Evolutionary conservation across 768 basidiomycete genomes (phyloP).

Genomic region (Hemileccinum rubropunctum): DNA sequence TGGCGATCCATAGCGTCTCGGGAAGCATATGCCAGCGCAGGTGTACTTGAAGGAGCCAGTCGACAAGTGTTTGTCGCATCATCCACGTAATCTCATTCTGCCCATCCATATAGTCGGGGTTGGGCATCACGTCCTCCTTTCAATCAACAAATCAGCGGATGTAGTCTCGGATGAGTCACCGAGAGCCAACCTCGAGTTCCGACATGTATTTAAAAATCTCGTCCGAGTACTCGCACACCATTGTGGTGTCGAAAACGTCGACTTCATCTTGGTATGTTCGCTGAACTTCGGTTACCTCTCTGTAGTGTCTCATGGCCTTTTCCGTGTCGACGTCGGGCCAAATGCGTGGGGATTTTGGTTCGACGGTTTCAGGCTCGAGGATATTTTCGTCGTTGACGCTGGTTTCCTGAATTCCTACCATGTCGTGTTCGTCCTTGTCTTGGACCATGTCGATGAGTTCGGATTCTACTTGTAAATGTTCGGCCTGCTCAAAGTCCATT

Average conservation of each 20-base stretch:
- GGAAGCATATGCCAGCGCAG: slow-evolving; percentile 98
- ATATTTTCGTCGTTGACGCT: slow-evolving; percentile 48
- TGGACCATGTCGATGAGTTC: slow-evolving; percentile 39
- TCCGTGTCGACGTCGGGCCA: slow-evolving; percentile 78
- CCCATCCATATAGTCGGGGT: slow-evolving; percentile 88
- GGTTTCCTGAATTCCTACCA: slow-evolving; percentile 48
- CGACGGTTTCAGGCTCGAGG: slow-evolving; percentile 35
- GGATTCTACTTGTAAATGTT: slow-evolving; percentile 37
- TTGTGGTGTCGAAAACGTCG: slow-evolving; percentile 73
- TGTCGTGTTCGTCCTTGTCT: slow-evolving; percentile 61
- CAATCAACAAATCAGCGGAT: slow-evolving; percentile 21
- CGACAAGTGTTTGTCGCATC: slow-evolving; percentile 95
- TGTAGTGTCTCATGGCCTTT: slow-evolving; percentile 53
- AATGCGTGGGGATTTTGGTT: slow-evolving; percentile 45
- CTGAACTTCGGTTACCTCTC: slow-evolving; percentile 65
- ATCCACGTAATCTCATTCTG: slow-evolving; percentile 91
- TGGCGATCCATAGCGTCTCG: slow-evolving; percentile 97
- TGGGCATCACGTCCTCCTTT: slow-evolving; percentile 86
- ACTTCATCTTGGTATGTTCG: slow-evolving; percentile 64
- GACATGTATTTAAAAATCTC: slow-evolving; percentile 98
- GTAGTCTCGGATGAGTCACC: not conserved
- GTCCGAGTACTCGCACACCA: slow-evolving; percentile 99
- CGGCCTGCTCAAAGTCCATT: slow-evolving; percentile 58
- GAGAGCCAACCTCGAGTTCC: slow-evolving; percentile 74
- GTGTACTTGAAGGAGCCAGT: slow-evolving; percentile 98